Percentiles rank a stretch among this genome's conserved stretches.
These are phyloP conservation scores for Fusarium scirpi DNA, from an alignment of 2,329 filamentous ascomycete genomes.

Conservation along the genomic window DNA sequence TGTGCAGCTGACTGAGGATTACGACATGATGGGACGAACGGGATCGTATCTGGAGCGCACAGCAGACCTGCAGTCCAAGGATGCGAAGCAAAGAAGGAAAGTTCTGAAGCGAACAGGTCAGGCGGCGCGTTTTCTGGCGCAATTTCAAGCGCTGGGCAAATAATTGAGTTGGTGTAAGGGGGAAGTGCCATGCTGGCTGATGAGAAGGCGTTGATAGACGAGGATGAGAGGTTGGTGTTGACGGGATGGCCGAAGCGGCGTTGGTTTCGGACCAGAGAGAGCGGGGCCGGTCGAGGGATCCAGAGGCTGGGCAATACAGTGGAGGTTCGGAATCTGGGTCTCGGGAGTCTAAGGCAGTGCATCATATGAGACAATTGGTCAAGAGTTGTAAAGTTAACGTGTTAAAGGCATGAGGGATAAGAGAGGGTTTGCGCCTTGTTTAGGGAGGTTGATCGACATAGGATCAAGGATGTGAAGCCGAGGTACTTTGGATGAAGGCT, in stretches of 20 bases:
- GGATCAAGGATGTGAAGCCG: conserved; percentile 31
- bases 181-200: conserved; percentile 35
- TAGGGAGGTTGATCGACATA: conserved; percentile 9
- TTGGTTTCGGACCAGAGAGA: conserved; percentile 8
- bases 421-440: background rate
- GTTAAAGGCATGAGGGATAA: background rate
- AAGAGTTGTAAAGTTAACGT: background rate
- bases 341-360: conserved; percentile 21
- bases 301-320: conserved; percentile 25
- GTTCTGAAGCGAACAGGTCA: conserved; percentile 45
- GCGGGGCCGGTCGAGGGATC: conserved; percentile 24
- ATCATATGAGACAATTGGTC: conserved; percentile 16
- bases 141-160: conserved; percentile 50
- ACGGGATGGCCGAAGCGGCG: conserved; percentile 3
- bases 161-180: conserved; percentile 43
- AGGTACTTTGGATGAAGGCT: conserved; percentile 15
- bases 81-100: conserved; percentile 51
- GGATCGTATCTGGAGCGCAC: conserved; percentile 42
- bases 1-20: conserved; percentile 47
- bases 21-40: conserved; percentile 52
- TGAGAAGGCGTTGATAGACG: conserved; percentile 29
- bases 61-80: conserved; percentile 54
- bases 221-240: conserved; percentile 13
- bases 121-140: conserved; percentile 45
- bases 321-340: conserved; percentile 20